Conservation (phyloP, 2,329 filamentous ascomycete species). For the Neofusicoccum cordaticola region DNA sequence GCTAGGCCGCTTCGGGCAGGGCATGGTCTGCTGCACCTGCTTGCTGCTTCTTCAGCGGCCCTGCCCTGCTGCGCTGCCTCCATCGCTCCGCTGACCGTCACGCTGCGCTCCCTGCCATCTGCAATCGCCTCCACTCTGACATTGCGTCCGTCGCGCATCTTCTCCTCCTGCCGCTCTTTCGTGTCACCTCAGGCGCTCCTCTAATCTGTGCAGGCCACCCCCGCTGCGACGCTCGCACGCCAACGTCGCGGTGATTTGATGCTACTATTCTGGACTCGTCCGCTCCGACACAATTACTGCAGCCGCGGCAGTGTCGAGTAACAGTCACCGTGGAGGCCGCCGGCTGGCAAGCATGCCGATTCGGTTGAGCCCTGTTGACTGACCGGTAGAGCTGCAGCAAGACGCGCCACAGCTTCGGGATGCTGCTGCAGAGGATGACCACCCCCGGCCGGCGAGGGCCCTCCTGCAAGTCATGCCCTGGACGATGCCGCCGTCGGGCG, state of each 20-base stretch:
- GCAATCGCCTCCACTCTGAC: background rate
- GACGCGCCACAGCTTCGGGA: background rate
- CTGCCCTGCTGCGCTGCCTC: background rate
- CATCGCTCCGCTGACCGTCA: background rate
- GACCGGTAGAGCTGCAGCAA: conserved; percentile 12
- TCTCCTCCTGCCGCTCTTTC: background rate
- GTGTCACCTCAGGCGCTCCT: background rate
- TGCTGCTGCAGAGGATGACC: background rate
- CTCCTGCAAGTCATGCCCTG: background rate
- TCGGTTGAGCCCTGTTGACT: conserved; percentile 8
- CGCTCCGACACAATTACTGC: background rate
- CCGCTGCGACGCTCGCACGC: background rate
- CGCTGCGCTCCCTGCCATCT: background rate
- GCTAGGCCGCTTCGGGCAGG: conserved; percentile 7
- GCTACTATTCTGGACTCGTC: background rate
- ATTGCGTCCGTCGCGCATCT: background rate
- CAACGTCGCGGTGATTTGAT: background rate
- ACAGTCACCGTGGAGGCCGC: background rate
- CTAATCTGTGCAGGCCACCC: background rate
- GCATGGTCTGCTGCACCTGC: background rate
- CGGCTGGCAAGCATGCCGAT: conserved; percentile 7
- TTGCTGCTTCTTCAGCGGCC: conserved; percentile 1
- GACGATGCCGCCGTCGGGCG: background rate
- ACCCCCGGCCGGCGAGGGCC: background rate
- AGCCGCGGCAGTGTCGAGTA: conserved; percentile 5